Conservation (phyloP, 768 basidiomycete species). For the Punctularia strigosozonata region DNA sequence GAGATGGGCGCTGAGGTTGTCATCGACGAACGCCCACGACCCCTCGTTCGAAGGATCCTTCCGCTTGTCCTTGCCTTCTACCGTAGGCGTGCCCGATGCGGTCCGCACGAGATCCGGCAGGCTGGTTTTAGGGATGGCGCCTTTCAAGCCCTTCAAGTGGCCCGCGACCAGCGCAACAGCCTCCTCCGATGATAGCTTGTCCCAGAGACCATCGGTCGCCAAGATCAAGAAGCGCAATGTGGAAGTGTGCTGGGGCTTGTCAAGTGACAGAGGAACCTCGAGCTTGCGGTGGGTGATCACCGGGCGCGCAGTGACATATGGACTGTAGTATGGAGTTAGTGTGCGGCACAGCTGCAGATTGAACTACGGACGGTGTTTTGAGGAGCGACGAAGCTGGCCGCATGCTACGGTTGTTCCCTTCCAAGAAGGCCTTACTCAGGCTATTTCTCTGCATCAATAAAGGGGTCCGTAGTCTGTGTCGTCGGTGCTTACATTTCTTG, state of each 20-base stretch:
- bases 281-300: constrained; percentile 73
- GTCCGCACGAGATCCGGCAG: constrained; percentile 48
- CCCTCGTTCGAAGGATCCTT: constrained; percentile 23
- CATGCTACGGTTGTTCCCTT: constrained; percentile 46
- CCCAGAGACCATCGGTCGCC: constrained; percentile 69
- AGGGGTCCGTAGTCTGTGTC: not conserved
- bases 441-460: constrained; percentile 19
- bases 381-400: constrained; percentile 49
- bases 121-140: constrained; percentile 45
- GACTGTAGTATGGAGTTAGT: no score
- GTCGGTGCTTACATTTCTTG: constrained; percentile 51
- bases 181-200: constrained; percentile 57
- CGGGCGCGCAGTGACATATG: constrained; percentile 82
- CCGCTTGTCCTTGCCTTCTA: constrained; percentile 52
- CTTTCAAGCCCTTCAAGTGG: constrained; percentile 61
- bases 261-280: constrained; percentile 27
- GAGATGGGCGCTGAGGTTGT: constrained; percentile 69
- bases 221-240: constrained; percentile 71
- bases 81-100: constrained; percentile 34
- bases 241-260: constrained; percentile 17
- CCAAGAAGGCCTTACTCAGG: constrained; percentile 54
- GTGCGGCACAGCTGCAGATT: no score
- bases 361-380: constrained; percentile 81
- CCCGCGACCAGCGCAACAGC: constrained; percentile 82
- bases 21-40: constrained; percentile 71